A percentile compares a stretch with the other conserved stretches of the same genome.
Evolutionary conservation across 208 protist species (phyloP).

Genomic region (Leishmania martiniquensis): DNA sequence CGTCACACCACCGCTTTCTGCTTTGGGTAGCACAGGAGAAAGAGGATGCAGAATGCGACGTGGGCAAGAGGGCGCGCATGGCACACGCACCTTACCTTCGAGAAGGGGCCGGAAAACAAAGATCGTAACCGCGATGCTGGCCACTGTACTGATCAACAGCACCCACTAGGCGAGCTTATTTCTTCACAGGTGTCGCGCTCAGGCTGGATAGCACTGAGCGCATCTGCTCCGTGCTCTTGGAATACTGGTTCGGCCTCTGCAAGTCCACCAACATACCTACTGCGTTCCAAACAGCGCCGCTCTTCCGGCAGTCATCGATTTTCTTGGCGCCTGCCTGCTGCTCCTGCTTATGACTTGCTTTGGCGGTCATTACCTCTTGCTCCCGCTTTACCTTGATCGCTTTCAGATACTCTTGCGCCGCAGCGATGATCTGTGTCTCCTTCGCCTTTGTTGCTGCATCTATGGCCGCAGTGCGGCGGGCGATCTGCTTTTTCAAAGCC

Average conservation of each 20-base stretch:
- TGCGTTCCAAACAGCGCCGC: slow-evolving; percentile 65
- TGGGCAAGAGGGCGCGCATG: neutral
- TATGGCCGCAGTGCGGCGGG: slow-evolving; percentile 53
- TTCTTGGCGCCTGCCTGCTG: slow-evolving; percentile 57
- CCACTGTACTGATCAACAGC: neutral
- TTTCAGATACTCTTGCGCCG: slow-evolving; percentile 76
- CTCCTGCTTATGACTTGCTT: slow-evolving; percentile 54
- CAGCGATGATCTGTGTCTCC: slow-evolving; percentile 50
- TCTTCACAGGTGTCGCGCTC: slow-evolving; percentile 24
- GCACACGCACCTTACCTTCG: neutral
- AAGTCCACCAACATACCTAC: slow-evolving; percentile 80
- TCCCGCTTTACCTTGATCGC: slow-evolving; percentile 59
- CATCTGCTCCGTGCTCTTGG: slow-evolving; percentile 87
- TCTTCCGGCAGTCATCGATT: slow-evolving; percentile 60
- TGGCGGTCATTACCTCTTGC: slow-evolving; percentile 50
- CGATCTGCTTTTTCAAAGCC: slow-evolving; percentile 66
- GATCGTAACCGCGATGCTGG: neutral
- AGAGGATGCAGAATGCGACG: too few species aligned
- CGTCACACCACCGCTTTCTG: neutral
- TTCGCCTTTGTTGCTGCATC: slow-evolving; percentile 71
- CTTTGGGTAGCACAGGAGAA: neutral
- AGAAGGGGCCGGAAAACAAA: neutral
- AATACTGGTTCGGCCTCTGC: slow-evolving; percentile 78
- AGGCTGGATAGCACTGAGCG: slow-evolving; percentile 61
- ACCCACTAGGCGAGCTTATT: neutral